A percentile compares a stretch with the other conserved stretches of the same genome.
Evolutionary conservation across 1,284 basidiomycete genomes (phyloP).

Genomic region (Cryptococcus depauperatus): DNA sequence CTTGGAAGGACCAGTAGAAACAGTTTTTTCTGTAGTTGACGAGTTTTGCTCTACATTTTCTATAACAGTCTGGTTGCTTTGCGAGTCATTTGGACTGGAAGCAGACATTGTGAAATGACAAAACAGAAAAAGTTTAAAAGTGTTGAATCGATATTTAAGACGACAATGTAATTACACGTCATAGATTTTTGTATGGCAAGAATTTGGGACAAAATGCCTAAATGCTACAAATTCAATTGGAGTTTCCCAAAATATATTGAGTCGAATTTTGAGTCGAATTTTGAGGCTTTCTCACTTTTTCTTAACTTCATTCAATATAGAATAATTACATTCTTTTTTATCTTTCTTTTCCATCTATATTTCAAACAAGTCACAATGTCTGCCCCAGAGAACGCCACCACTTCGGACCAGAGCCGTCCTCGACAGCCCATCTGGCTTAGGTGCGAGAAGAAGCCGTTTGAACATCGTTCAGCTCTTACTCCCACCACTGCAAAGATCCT

Average conservation of each 20-base stretch:
- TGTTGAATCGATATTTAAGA: constrained; percentile 2
- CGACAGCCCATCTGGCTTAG: constrained; percentile 66
- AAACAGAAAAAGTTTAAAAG: background rate
- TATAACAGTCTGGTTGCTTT: constrained; percentile 8
- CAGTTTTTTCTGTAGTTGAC: no score
- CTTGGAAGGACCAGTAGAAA: constrained; percentile 57
- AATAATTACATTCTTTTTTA: constrained; percentile 8
- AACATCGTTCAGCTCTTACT: constrained; percentile 86
- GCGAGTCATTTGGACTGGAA: constrained; percentile 10
- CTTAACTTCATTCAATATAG: background rate
- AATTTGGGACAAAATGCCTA: no score
- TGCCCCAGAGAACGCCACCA: constrained; percentile 27
- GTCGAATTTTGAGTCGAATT: background rate
- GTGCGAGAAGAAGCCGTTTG: constrained; percentile 90
- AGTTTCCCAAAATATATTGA: no score
- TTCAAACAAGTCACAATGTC: no score
- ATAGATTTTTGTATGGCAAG: no score
- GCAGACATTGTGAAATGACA: constrained; percentile 20
- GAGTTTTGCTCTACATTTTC: no score
- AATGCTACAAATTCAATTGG: no score
- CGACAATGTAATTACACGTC: background rate
- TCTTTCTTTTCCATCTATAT: no score
- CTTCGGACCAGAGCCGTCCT: constrained; percentile 33
- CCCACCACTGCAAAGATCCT: constrained; percentile 85
- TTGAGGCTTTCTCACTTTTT: background rate